Evolutionary conservation across 2,329 filamentous ascomycete species (phyloP).

Genomic region (Aspergillus sp.): DNA sequence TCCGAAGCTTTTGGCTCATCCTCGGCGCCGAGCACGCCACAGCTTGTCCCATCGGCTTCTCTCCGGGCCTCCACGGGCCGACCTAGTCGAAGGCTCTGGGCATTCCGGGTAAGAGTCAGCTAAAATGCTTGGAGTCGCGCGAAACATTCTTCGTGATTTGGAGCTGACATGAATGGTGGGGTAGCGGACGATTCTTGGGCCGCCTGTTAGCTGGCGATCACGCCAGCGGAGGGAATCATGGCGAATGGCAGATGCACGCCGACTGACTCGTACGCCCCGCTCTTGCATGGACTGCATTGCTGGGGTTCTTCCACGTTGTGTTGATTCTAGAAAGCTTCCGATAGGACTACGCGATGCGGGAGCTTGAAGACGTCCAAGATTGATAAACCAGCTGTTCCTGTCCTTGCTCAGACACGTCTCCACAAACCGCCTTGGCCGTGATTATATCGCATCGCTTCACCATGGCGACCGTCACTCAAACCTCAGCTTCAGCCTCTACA

Average conservation of each 20-base stretch:
- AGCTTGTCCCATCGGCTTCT: neutral
- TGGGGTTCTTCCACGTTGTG: too few relatives aligned
- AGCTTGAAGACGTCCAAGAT: too few relatives aligned
- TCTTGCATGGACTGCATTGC: too few relatives aligned
- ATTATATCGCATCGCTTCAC: neutral
- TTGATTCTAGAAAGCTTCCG: neutral
- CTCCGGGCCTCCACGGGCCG: too few relatives aligned
- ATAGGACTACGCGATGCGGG: neutral
- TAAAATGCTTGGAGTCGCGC: too few relatives aligned
- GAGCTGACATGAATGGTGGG: neutral
- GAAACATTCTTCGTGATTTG: too few relatives aligned
- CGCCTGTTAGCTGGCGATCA: neutral
- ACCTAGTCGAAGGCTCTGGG: neutral
- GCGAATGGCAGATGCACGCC: neutral
- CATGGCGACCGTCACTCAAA: neutral
- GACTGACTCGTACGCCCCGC: neutral
- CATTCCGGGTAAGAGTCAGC: too few relatives aligned
- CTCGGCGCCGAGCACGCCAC: neutral
- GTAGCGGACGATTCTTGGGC: neutral
- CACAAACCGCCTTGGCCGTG: neutral
- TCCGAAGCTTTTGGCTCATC: neutral
- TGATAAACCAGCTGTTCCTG: neutral
- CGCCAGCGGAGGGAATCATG: neutral
- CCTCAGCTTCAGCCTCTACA: too few relatives aligned
- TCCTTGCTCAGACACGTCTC: neutral